Evolutionary conservation across 2,329 filamentous ascomycete species (phyloP), one percentile per base, ranked within the genome.

Genomic region (Paradendryphiella salina): DNA sequence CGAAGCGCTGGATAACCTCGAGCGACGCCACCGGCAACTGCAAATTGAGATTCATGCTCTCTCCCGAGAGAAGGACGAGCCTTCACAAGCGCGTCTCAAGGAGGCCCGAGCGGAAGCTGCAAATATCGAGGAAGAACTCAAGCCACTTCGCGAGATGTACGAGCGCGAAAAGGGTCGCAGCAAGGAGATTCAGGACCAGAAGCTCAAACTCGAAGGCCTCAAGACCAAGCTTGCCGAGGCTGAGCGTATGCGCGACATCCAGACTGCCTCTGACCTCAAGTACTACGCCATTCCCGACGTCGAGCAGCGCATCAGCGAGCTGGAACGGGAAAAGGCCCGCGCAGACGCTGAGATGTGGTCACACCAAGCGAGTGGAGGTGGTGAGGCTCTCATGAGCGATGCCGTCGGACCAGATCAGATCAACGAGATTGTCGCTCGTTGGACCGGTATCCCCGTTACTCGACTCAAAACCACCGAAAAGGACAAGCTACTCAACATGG

Each of bases 401-500:
- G 84, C 94, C 38, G 94, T 99, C 60, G 94, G 94, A 5, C 91
- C 92, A 9, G 94, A 99, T 59, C 92, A 99, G 74, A 99, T 99
- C 81, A 97, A 99, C 72, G 93, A 97, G 70, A 99, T 99, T 55
- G 94, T 99, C 45, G 88, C 89, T 46, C 87, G 91, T 54, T 96
- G 92, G 90, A 99, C 94, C n/a, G 94, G 94, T 58, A 99, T 99
- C 63, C 94, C 94, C 1, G 90, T 99, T 52, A 97, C 91, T 4
- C 83, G 93, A 55, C 85, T 99, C 33, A 93, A 89, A 78, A 96
- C 94, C 0, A 89, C 91, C 0, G 94, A 99, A 77, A 97, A 96
- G 77, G 94, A 99, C 73, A 97, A 97, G 80, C 82, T 99, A n/a
- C 83, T 99, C 57, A 83, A 96, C 67, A 99, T 99, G 94, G 94